Base-by-base conservation (phyloP, 352 stramenopile genomes). In the Phytophthora palmivora region DNA sequence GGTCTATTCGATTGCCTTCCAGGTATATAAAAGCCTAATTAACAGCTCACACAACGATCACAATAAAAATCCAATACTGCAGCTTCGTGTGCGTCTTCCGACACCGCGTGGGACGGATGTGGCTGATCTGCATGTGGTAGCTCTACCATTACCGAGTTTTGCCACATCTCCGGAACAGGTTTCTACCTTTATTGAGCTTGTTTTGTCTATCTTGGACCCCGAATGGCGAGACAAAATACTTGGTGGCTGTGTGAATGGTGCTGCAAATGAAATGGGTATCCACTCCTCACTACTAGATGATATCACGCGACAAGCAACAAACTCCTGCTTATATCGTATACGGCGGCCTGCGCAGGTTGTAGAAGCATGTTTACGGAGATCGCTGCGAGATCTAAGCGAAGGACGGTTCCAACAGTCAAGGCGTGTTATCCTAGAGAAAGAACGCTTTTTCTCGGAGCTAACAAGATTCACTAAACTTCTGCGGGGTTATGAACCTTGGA, bases 221-320 rank as follows among this genome's bases (percentile, higher is more conserved):
- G 50, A 67, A 12, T 82, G 59, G 63, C 43, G 41, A 18, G 21
- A 26, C 6, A 82, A 82, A 44, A 18, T 73, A 21, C 57, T 80
- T n/a, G 54, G 55, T 22, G 49, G 50, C 21, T 45, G 39, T 42
- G 21, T 71, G 21, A 54, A 62, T 50, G 51, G 39, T 1, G 55
- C 62, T 34, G 42, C 42, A 16, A 62, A 26, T 22, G 60, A 26
- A 16, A 50, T 65, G 56, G 56, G 45, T 3, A 16, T 14, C 6
- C 45, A 65, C 19, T 34, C 46, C 15, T 26, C 44, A 18, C 24
- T 67, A 11, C 28, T 51, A 8, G 41, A 61, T 9, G 30, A 38
- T 19, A 34, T 48, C 15, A 22, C 43, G 2, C 45, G 52, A 15
- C 37, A 53, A 60, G 15, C 58, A 10, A 51, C 57, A 19, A 45